Evolutionary conservation across 2,329 filamentous ascomycete genomes (phyloP).

Genomic region (Dendryphion nanum): DNA sequence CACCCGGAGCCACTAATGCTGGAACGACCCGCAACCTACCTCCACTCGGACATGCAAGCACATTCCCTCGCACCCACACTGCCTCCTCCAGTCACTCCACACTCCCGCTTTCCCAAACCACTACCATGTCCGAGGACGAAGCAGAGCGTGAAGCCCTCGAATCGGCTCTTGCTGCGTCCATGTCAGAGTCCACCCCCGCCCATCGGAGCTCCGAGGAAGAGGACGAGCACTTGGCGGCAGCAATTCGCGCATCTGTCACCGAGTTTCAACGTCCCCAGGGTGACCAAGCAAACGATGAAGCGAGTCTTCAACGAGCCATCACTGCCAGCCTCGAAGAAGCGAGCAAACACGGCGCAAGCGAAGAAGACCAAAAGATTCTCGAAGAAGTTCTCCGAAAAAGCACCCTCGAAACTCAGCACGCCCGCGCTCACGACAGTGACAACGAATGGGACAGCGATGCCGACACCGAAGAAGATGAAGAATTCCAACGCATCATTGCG

Average conservation of each 20-base stretch:
- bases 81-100: conserved; percentile 4
- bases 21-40: too few species aligned
- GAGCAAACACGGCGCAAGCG: conserved; percentile 25
- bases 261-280: conserved; percentile 50
- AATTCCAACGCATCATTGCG: conserved; percentile 35
- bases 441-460: conserved; percentile 31
- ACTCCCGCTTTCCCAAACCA: conserved; percentile 14
- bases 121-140: conserved; percentile 28
- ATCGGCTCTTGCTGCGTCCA: conserved; percentile 62
- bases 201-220: conserved; percentile 44
- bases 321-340: conserved; percentile 50
- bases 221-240: conserved; percentile 69
- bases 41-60: conserved; percentile 19
- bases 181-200: conserved; percentile 68
- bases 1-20: neutral
- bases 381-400: conserved; percentile 47
- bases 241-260: conserved; percentile 69
- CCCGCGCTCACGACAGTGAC: conserved; percentile 5
- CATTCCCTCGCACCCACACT: conserved; percentile 19
- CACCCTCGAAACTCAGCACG: conserved; percentile 40
- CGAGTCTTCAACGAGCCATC: conserved; percentile 51
- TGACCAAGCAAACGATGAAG: conserved; percentile 43
- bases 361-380: conserved; percentile 40
- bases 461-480: conserved; percentile 36
- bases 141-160: conserved; percentile 64